phyloP scores from a whole-genome alignment of 2,329 filamentous ascomycete species.

The Sodiomyces alkalinus region DNA sequence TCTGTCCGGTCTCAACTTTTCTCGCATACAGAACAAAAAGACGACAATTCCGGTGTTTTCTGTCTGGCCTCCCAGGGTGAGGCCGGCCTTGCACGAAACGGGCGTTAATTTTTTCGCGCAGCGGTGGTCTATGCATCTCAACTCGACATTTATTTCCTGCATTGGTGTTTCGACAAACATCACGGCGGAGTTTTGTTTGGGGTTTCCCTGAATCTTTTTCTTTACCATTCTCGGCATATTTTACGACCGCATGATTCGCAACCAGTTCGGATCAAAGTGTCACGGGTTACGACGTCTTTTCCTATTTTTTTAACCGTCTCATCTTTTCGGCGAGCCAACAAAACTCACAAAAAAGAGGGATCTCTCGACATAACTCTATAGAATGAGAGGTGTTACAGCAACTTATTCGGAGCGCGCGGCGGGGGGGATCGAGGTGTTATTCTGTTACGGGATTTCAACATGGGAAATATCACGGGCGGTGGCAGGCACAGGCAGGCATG shows the following conservation, averaged over 20 bases:
- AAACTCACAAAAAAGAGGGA: constrained; percentile 27
- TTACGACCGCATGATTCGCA: constrained; percentile 5
- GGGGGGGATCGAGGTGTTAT: constrained; percentile 18
- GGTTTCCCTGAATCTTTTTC: too few relatives aligned
- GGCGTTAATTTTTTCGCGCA: constrained; percentile 19
- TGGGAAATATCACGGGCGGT: constrained; percentile 15
- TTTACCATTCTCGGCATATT: constrained; percentile 11
- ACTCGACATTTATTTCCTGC: constrained; percentile 24
- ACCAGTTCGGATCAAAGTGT: constrained; percentile 1
- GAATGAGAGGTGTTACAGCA: constrained; percentile 24
- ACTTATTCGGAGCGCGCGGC: constrained; percentile 10
- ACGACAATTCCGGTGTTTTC: constrained; percentile 7
- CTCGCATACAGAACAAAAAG: too few relatives aligned
- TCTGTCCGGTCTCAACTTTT: constrained; percentile 8
- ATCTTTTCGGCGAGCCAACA: background rate
- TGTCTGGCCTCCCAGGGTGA: constrained; percentile 15
- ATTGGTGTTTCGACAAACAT: constrained; percentile 25
- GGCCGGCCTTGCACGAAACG: constrained; percentile 28
- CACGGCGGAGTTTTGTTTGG: constrained; percentile 31
- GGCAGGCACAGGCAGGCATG: constrained; percentile 17
- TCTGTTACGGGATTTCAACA: constrained; percentile 21
- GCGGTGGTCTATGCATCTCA: constrained; percentile 28
- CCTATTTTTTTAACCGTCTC: background rate
- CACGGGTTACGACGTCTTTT: constrained; percentile 12
- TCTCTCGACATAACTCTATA: constrained; percentile 29